Base-by-base conservation (phyloP, 805 yeast genomes). In the Metschnikowia hibisci region DNA sequence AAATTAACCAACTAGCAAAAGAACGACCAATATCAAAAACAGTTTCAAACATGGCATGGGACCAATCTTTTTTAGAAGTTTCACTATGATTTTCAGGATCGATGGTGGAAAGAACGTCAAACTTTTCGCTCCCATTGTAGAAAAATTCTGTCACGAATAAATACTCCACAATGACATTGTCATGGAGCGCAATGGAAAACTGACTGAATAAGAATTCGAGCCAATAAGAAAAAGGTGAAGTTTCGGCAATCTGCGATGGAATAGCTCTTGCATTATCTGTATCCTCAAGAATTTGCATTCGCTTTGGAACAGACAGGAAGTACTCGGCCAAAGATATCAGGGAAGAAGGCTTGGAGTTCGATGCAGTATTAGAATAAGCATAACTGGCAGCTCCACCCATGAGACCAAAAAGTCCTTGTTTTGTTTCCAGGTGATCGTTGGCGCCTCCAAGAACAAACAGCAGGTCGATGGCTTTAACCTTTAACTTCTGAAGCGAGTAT, bases 201-300 rank as follows among this genome's bases (percentile, higher is more conserved):
- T 84, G 85, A 45, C 83, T 71, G 60, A 81, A 87, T 0, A 85
- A 81, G 42, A 76, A 76, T 54, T 89, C 97, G 43, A 85, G 67
- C 78, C 84, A 80, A 54, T 82, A 81, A 12, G 74, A 67, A 48
- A 76, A 70, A 3, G 81, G 80, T 42, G 81, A 82, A 12, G 82
- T 76, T 60, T 89, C 96, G 0, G 96, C 96, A 28, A 87, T 85
- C 56, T 85, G 90, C 0, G 90, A 87, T 4, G 85, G 78, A 67
- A 89, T 78, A n/a, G 52, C 52, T 16, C 46, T 42, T 6, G 47
- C 44, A 0, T 47, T 48, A 7, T 37, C 46, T 12, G 46, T 64
- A 13, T 46, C 50, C 14, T 46, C 47, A 9, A 87, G 63, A 2
- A 84, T 70, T n/a, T 77, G 76, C 14, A 76, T 62, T 47, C 97